Evolutionary conservation across 2,329 filamentous ascomycete genomes (phyloP).

Genomic region (Colletotrichum kahawae): DNA sequence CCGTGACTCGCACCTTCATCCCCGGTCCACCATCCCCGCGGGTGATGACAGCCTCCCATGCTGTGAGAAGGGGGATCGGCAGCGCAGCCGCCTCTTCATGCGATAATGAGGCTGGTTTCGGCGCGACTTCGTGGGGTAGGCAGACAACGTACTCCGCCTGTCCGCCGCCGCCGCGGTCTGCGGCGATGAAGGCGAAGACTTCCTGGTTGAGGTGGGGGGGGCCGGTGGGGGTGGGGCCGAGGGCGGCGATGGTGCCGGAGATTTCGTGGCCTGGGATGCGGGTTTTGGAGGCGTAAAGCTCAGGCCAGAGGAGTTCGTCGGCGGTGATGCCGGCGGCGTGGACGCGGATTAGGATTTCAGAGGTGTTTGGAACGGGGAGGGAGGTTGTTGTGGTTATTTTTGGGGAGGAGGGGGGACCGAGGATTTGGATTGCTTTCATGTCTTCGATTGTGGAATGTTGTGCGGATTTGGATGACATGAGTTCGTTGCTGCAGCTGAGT

Average conservation of each 20-base stretch:
- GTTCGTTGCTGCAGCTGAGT: no score
- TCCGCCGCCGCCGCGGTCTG: slow-evolving; percentile 25
- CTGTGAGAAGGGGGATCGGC: slow-evolving; percentile 35
- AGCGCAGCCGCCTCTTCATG: slow-evolving; percentile 33
- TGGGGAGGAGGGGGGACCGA: slow-evolving; percentile 27
- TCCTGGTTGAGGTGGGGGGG: slow-evolving; percentile 20
- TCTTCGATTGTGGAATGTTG: no score
- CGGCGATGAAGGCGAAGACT: slow-evolving; percentile 32
- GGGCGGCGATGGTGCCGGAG: slow-evolving; percentile 32
- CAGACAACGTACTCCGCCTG: slow-evolving; percentile 34
- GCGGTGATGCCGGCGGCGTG: slow-evolving; percentile 37
- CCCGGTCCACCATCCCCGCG: neutral
- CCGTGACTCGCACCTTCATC: slow-evolving; percentile 31
- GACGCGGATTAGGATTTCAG: slow-evolving; percentile 34
- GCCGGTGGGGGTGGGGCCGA: slow-evolving; percentile 30
- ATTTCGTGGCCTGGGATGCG: slow-evolving; percentile 40
- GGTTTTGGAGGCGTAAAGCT: slow-evolving; percentile 30
- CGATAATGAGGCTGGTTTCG: slow-evolving; percentile 27
- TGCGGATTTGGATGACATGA: no score
- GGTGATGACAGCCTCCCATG: slow-evolving; percentile 19
- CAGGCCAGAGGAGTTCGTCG: slow-evolving; percentile 38
- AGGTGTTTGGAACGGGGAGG: no score
- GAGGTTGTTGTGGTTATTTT: slow-evolving; percentile 16
- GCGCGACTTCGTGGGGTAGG: slow-evolving; percentile 19
- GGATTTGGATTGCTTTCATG: slow-evolving; percentile 38